These are phyloP conservation scores for Elongisporangium senticosum DNA, from an alignment of 352 stramenopile genomes.

Conservation along the genomic window DNA sequence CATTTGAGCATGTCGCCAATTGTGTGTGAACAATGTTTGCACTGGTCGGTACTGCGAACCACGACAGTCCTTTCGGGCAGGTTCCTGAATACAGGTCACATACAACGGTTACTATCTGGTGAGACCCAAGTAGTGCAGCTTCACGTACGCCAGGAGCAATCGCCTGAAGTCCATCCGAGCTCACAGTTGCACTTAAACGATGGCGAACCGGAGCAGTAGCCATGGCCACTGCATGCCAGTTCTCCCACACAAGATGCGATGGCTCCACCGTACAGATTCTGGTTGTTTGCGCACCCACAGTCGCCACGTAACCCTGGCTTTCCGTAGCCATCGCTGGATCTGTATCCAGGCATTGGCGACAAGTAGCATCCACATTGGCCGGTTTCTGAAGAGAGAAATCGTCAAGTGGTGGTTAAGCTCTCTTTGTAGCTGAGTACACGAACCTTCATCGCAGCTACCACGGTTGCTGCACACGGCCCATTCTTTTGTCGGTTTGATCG, in stretches of 20 bases:
- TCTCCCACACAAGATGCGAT: constrained; percentile 60
- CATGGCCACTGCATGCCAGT: constrained; percentile 68
- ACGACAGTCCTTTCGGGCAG: constrained; percentile 55
- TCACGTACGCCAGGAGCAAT: constrained; percentile 53
- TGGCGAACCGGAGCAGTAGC: constrained; percentile 50
- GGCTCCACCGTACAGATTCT: constrained; percentile 63
- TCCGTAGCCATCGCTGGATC: constrained; percentile 83
- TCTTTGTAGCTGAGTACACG: constrained; percentile 2
- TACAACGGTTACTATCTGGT: not conserved
- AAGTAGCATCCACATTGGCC: constrained; percentile 52
- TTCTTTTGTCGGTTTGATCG: constrained; percentile 84
- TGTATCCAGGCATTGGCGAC: constrained; percentile 70
- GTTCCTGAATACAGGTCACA: constrained; percentile 25
- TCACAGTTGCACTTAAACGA: constrained; percentile 59
- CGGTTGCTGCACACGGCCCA: constrained; percentile 86
- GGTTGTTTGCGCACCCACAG: constrained; percentile 85
- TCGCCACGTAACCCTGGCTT: constrained; percentile 85
- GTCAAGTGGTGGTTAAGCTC: not conserved
- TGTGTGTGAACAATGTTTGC: constrained; percentile 51
- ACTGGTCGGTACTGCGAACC: constrained; percentile 41
- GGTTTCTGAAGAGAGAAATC: constrained; percentile 20
- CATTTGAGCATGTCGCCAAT: constrained; percentile 51
- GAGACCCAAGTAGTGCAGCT: not conserved
- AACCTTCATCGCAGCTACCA: constrained; percentile 73
- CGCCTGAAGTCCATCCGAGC: constrained; percentile 49